Evolutionary conservation across 1,284 basidiomycete species (phyloP).

Genomic region (Cutaneotrichosporon sp.): DNA sequence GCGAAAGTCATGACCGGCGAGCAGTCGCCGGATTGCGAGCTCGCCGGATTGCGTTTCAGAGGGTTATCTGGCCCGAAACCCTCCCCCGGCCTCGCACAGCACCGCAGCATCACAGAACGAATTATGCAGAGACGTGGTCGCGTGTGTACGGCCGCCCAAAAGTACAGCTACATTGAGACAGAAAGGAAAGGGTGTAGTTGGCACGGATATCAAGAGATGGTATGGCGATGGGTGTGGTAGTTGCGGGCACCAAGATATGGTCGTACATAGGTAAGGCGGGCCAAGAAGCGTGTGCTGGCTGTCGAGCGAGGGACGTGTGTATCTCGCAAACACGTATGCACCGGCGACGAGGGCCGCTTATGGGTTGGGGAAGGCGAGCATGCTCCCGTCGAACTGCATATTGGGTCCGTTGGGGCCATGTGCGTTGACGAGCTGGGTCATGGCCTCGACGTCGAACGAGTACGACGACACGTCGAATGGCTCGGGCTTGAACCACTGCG

Average conservation of each 20-base stretch:
- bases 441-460: constrained; percentile 34
- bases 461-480: constrained; percentile 34
- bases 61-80: too few relatives aligned
- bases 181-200: neutral
- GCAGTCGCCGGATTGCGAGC: too few relatives aligned
- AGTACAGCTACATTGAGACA: neutral
- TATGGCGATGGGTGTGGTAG: neutral
- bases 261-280: neutral
- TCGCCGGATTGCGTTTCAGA: too few relatives aligned
- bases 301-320: neutral
- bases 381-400: constrained; percentile 11
- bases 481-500: constrained; percentile 22
- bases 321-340: neutral
- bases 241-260: neutral
- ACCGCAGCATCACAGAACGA: neutral
- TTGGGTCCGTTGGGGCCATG: constrained; percentile 4
- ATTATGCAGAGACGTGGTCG: neutral
- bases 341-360: neutral
- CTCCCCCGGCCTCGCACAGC: too few relatives aligned
- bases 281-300: neutral
- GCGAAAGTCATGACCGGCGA: too few relatives aligned
- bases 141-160: neutral
- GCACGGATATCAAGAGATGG: too few relatives aligned
- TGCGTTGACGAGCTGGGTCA: constrained; percentile 24
- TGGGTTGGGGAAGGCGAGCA: constrained; percentile 3